Conservation (phyloP, 345 rosid genomes). For the Aegle marmelos region DNA sequence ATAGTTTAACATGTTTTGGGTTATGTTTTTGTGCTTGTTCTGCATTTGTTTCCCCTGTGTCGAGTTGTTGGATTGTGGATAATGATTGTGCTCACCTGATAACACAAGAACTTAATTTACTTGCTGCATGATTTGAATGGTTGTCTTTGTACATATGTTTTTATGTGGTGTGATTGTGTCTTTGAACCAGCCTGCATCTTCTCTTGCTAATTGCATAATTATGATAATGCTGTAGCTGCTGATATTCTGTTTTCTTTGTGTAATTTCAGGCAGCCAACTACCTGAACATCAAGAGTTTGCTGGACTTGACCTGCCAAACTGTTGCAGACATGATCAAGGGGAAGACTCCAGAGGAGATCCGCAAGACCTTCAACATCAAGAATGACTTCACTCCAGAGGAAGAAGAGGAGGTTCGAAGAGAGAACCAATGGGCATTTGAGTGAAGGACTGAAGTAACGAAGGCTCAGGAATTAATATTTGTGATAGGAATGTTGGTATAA, state of each 20-base stretch:
- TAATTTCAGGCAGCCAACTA: slow-evolving; percentile 60
- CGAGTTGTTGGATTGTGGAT: not conserved
- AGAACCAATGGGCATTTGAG: slow-evolving; percentile 70
- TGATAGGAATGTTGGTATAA: not conserved
- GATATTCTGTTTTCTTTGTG: not conserved
- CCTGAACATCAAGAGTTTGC: slow-evolving; percentile 45
- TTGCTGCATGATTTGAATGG: not conserved
- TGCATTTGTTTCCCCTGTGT: too few relatives aligned
- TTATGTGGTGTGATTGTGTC: not conserved
- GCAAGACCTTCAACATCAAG: slow-evolving; percentile 53
- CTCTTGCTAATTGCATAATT: too few relatives aligned
- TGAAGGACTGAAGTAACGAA: slow-evolving; percentile 11
- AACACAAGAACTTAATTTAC: not conserved
- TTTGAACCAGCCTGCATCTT: not conserved
- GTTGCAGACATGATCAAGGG: slow-evolving; percentile 76
- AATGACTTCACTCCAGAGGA: too few relatives aligned
- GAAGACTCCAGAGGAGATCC: slow-evolving; percentile 60
- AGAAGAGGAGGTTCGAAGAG: slow-evolving; percentile 57
- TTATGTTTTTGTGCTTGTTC: not conserved
- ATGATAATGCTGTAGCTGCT: not conserved
- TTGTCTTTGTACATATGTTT: not conserved
- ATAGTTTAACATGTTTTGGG: not conserved
- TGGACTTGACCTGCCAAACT: slow-evolving; percentile 59
- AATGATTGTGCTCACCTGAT: not conserved
- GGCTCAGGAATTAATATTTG: not conserved